phyloP scores from a whole-genome alignment of 768 basidiomycete species.

The Calocybe indica region DNA sequence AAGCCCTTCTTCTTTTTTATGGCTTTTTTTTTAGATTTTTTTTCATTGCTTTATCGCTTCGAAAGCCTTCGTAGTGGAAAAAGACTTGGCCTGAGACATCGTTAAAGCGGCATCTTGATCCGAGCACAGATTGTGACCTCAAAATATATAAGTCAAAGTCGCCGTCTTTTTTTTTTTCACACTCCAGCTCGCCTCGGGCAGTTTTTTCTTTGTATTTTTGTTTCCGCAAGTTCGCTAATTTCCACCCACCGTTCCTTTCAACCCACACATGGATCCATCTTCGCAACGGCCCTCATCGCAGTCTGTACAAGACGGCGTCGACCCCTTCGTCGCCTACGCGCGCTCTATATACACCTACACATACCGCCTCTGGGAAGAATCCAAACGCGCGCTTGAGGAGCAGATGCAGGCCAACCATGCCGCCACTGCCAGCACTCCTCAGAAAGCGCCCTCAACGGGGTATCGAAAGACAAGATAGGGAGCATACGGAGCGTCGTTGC shows the following conservation, averaged over 20 bases:
- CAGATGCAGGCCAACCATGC: conserved; percentile 9
- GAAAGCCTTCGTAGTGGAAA: too few species aligned
- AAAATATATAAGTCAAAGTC: conserved; percentile 7
- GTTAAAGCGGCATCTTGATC: conserved; percentile 15
- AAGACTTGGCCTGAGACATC: conserved; percentile 4
- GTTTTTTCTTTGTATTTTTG: too few species aligned
- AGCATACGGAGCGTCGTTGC: too few species aligned
- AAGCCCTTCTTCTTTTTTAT: too few species aligned
- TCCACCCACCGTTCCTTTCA: too few species aligned
- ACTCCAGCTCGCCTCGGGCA: background rate
- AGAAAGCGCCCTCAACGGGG: too few species aligned
- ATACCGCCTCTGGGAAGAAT: conserved; percentile 61
- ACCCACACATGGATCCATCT: too few species aligned
- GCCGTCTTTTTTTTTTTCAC: conserved; percentile 5
- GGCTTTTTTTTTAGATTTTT: too few species aligned
- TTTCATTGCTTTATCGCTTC: too few species aligned
- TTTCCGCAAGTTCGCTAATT: too few species aligned
- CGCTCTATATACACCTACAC: conserved; percentile 65
- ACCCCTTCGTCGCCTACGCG: conserved; percentile 50
- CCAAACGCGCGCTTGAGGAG: conserved; percentile 53
- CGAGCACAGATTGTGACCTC: conserved; percentile 7
- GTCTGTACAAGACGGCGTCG: conserved; percentile 17
- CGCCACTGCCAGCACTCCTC: background rate
- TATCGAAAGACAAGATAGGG: too few species aligned
- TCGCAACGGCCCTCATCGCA: background rate